Percentiles rank a stretch among this genome's conserved stretches.
These are phyloP conservation scores for Penicillium maclennaniae DNA, from an alignment of 495 filamentous ascomycete species.

Conservation along the genomic window DNA sequence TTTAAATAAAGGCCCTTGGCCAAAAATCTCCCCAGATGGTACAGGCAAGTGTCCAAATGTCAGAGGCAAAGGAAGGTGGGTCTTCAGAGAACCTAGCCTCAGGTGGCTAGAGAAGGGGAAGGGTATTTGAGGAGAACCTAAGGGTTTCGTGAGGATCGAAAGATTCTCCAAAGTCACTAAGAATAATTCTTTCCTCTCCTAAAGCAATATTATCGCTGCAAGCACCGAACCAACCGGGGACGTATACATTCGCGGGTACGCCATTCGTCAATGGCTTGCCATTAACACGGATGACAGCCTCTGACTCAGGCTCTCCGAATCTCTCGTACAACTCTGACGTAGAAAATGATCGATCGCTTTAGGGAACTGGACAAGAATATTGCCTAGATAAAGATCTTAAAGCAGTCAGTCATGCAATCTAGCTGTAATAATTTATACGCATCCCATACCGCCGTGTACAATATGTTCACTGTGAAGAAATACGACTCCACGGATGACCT, in stretches of 20 bases:
- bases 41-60: conserved; percentile 34
- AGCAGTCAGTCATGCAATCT: conserved; percentile 5
- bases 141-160: conserved; percentile 14
- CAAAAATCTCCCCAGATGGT: conserved; percentile 30
- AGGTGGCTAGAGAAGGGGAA: conserved; percentile 21
- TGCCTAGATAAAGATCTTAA: conserved; percentile 24
- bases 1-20: conserved; percentile 27
- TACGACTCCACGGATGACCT: conserved; percentile 27
- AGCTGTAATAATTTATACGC: not conserved
- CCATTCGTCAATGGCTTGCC: conserved; percentile 8
- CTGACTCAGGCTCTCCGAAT: conserved; percentile 16
- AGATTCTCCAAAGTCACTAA: conserved; percentile 27
- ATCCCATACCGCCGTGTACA: conserved; percentile 30
- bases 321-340: conserved; percentile 17
- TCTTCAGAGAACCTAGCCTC: conserved; percentile 21
- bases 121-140: conserved; percentile 18
- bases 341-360: conserved; percentile 10
- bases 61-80: conserved; percentile 27
- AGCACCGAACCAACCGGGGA: conserved; percentile 19
- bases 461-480: conserved; percentile 28
- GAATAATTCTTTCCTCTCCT: conserved; percentile 6
- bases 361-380: conserved; percentile 21
- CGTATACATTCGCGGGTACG: conserved; percentile 11
- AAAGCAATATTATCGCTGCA: conserved; percentile 13
- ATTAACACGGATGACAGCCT: conserved; percentile 22